A percentile compares a stretch with the other conserved stretches of the same genome.
phyloP scores from a whole-genome alignment of 148 eudicot genomes.

The Salicornia ramosissima region DNA sequence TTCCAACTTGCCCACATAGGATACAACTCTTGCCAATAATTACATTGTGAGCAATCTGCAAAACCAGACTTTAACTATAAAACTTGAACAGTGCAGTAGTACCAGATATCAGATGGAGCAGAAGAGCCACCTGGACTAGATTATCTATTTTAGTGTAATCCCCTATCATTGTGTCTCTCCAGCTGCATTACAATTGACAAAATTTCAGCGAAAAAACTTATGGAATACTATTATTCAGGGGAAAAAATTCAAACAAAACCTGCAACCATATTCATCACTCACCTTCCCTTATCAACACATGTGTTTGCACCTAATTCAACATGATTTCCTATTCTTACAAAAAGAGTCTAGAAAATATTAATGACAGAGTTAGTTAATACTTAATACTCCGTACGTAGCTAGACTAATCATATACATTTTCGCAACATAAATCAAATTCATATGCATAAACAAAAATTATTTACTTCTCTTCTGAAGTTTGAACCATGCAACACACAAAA shows the following conservation, averaged over 20 bases:
- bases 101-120: constrained; percentile 12
- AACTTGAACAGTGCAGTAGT: not conserved
- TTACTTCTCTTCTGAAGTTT: no score
- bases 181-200: constrained; percentile 23
- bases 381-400: no score
- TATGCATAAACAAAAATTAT: not conserved
- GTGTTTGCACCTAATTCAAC: no score
- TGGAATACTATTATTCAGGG: no score
- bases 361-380: no score
- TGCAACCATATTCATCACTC: no score
- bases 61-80: not conserved
- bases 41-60: constrained; percentile 89
- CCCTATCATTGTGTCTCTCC: constrained; percentile 85
- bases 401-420: no score
- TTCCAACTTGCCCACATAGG: constrained; percentile 89
- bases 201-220: no score
- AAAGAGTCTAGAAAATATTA: no score
- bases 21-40: constrained; percentile 67
- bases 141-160: constrained; percentile 87
- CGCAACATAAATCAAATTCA: not conserved
- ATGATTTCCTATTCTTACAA: no score
- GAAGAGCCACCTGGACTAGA: constrained; percentile 68
- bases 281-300: no score
- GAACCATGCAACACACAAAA: not conserved
- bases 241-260: no score